Evolutionary conservation across 345 rosid genomes (phyloP), one percentile per base, ranked within the genome.

Genomic region (Angophora floribunda): DNA sequence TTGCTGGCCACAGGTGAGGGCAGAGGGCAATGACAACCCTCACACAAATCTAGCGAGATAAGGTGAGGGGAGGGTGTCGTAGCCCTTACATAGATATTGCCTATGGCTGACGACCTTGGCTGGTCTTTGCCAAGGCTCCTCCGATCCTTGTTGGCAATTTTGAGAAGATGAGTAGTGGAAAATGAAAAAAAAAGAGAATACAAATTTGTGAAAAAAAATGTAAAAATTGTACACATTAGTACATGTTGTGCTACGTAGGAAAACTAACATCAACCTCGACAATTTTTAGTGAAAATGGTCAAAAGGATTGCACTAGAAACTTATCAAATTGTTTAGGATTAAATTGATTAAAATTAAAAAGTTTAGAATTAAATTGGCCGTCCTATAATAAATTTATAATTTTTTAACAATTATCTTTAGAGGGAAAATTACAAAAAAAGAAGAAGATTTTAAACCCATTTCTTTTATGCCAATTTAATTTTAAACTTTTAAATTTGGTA

Each of bases 21-120:
- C 5, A 0, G 2, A 55, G 12, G 28, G 28, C 12, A 0, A 1
- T 0, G 0, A 4, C 0, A 0, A 1, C 12, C 61, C 28, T 22
- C 9, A 11, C 61, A 55, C 41, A 55, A 55, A 21, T 22, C 61
- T 55, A 55, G 61, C 2, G 0, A 55, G 26, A 0, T 53, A 9
- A 55, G 61, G 4, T 53, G 26, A 53, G 0, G 26, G 11, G 59
- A 53, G 59, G 59, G 61, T 28, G 3, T 55, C 9, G 28, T 9
- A 28, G 61, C 11, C 28, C 61, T 55, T 12, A 55, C 5, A 55
- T 55, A 55, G 61, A 55, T 22, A 22, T 55, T 26, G 22, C 28
- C 7, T 4, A 26, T 8, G 61, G 28, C 26, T 1, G 22, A 0
- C 6, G 3, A 55, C 12, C 2, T 55, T 55, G 2, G 28, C 22